Conservation (phyloP, 2,329 filamentous ascomycete species). For the Penicillium verrucosum region DNA sequence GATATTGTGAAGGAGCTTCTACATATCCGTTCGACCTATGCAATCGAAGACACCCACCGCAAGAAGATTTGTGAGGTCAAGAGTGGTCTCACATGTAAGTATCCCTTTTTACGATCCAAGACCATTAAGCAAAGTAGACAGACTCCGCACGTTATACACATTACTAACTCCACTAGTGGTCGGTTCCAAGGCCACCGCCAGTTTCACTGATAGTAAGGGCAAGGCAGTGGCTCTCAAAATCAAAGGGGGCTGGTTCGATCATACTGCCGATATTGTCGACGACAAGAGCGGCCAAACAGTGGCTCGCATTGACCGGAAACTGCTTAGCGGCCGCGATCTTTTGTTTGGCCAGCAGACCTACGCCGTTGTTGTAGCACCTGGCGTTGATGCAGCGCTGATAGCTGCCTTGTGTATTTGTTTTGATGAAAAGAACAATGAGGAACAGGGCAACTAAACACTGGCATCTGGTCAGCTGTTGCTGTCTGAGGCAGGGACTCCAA, state of each 20-base stretch:
- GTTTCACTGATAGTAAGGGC: conserved; percentile 54
- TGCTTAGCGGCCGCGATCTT: conserved; percentile 57
- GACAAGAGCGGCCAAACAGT: conserved; percentile 51
- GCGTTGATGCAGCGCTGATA: conserved; percentile 64
- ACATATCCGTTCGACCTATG: conserved; percentile 22
- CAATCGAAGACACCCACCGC: conserved; percentile 43
- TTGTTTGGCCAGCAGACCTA: conserved; percentile 65
- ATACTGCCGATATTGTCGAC: conserved; percentile 56
- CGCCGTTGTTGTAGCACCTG: conserved; percentile 59
- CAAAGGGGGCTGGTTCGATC: conserved; percentile 61
- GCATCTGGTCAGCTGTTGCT: no score
- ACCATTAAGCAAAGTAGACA: not conserved
- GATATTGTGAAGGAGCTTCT: conserved; percentile 25
- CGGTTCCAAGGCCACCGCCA: conserved; percentile 33
- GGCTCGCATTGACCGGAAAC: conserved; percentile 58
- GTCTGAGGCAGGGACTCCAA: no score
- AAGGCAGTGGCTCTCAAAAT: conserved; percentile 51
- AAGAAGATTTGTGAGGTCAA: conserved; percentile 55
- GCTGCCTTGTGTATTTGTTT: conserved; percentile 65
- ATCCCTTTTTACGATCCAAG: not conserved
- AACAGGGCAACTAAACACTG: not conserved
- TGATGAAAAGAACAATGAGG: conserved; percentile 63
- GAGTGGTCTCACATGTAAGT: conserved; percentile 53
- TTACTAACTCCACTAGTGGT: conserved; percentile 17
- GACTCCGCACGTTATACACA: not conserved